Base-by-base conservation (phyloP, 1,139 yeast genomes). In the Pichia sp. region DNA sequence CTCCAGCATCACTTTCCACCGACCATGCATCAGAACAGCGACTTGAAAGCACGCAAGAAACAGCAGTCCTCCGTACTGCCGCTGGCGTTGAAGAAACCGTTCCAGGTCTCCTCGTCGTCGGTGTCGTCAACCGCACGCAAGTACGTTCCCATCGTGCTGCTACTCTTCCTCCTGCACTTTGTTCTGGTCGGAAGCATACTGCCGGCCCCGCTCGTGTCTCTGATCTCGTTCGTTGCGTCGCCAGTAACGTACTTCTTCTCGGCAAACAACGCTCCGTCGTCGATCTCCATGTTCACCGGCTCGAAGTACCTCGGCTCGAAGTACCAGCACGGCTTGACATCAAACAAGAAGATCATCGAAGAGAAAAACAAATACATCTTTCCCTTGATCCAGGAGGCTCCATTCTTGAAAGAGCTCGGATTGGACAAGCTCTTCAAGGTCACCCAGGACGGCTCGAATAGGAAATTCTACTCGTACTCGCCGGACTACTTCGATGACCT, bases 301-400 rank as follows among this genome's bases (percentile, higher is more conserved):
- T 16, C 53, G 8, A 53, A 50, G 44, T 57, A n/a, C 47, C 31
- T 54, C 13, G 56, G 56, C 19, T 11, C 49, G 3, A 23, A 47
- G 5, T 19, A 31, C 26, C 23, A 26, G 16, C 55, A 54, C 51
- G 57, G 57, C 15, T n/a, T 57, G 31, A 53, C 57, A 4, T 49
- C 43, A 38, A 45, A 32, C n/a, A 50, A 49, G 36, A 31, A 71
- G 47, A 78, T 76, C 54, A 72, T 82, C 29, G 75, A 74, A 36
- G 78, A 86, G 11, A 68, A 72, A 15, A 75, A 81, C 16, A 75
- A 75, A 51, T 76, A 79, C 64, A 83, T 87, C 31, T 85, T 78
- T 65, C 93, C 93, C 8, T 79, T 81, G 13, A 76, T 85, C 47
- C 90, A 86, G 61, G 85, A 86, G 62, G 82, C 86, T 4, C 79